phyloP scores from a whole-genome alignment of 2,329 filamentous ascomycete genomes.

The Lachnum nothofagi region DNA sequence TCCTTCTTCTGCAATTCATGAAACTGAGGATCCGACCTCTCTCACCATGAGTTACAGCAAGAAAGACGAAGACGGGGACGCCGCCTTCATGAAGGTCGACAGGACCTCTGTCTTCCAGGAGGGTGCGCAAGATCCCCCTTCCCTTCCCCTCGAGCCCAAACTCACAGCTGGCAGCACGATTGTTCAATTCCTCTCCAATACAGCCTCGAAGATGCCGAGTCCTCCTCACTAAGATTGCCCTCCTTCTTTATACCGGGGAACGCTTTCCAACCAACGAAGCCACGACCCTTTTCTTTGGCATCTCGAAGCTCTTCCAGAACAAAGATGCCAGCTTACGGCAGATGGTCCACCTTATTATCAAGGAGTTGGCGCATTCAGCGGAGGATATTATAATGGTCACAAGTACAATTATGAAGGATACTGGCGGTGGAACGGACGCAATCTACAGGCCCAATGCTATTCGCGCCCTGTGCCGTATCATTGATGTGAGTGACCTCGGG shows the following conservation, averaged over 20 bases:
- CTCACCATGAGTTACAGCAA: conserved; percentile 90
- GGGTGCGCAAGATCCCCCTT: conserved; percentile 55
- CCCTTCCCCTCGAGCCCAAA: conserved; percentile 27
- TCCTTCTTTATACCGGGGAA: conserved; percentile 94
- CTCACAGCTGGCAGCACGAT: conserved; percentile 63
- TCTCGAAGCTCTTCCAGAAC: conserved; percentile 99
- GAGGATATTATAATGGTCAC: conserved; percentile 99
- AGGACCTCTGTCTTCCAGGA: conserved; percentile 98
- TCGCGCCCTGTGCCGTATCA: conserved; percentile 89
- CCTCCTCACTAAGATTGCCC: conserved; percentile 92
- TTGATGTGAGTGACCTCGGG: conserved; percentile 62
- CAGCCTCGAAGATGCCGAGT: conserved; percentile 96
- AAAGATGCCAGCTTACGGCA: conserved; percentile 96
- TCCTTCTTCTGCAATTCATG: conserved; percentile 31
- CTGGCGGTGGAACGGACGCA: conserved; percentile 87
- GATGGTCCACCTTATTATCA: conserved; percentile 98
- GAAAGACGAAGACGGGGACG: conserved; percentile 97
- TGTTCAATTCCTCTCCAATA: conserved; percentile 97
- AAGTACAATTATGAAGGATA: conserved; percentile 99
- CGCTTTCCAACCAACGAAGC: conserved; percentile 96
- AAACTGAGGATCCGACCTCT: conserved; percentile 33
- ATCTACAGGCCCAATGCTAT: conserved; percentile 95
- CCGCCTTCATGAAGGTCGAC: conserved; percentile 92
- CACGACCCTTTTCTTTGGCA: conserved; percentile 96
- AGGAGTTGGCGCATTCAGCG: conserved; percentile 90